phyloP scores from a whole-genome alignment of 495 filamentous ascomycete genomes.

The Penicillium canescens region DNA sequence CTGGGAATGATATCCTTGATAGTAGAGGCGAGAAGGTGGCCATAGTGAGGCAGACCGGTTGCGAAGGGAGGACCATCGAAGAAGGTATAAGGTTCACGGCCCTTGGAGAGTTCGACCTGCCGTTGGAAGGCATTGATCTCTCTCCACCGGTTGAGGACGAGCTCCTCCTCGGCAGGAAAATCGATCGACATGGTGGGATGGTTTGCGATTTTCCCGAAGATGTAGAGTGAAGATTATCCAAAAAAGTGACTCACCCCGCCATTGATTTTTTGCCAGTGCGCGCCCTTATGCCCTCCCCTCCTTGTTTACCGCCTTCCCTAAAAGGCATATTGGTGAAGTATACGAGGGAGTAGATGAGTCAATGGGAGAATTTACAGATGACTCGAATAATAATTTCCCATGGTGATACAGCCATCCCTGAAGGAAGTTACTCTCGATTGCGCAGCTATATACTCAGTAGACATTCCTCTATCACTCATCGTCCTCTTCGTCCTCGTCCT shows the following conservation, averaged over 20 bases:
- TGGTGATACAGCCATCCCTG: too few species aligned
- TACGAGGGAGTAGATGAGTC: too few species aligned
- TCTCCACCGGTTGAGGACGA: slow-evolving; percentile 76
- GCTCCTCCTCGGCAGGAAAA: slow-evolving; percentile 89
- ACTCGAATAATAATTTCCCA: too few species aligned
- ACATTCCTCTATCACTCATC: slow-evolving; percentile 38
- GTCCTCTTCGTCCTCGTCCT: slow-evolving; percentile 61
- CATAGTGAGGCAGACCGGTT: slow-evolving; percentile 88
- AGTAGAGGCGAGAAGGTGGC: slow-evolving; percentile 91
- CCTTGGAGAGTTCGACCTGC: slow-evolving; percentile 73
- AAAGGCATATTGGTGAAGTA: neutral
- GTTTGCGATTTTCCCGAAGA: slow-evolving; percentile 17
- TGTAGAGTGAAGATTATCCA: slow-evolving; percentile 22
- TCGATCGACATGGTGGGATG: slow-evolving; percentile 73
- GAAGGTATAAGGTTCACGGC: slow-evolving; percentile 70
- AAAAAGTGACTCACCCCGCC: slow-evolving; percentile 15
- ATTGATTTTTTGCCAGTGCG: slow-evolving; percentile 26
- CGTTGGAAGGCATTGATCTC: slow-evolving; percentile 86
- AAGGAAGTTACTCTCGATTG: neutral
- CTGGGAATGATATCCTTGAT: slow-evolving; percentile 97
- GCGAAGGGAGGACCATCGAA: slow-evolving; percentile 64
- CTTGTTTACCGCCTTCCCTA: slow-evolving; percentile 14
- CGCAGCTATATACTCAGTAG: slow-evolving; percentile 14
- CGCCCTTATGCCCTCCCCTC: slow-evolving; percentile 10
- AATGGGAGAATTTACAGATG: too few species aligned